Evolutionary conservation across 164 flowering plant genomes (phyloP).

Genomic region (Aristolochia contorta): DNA sequence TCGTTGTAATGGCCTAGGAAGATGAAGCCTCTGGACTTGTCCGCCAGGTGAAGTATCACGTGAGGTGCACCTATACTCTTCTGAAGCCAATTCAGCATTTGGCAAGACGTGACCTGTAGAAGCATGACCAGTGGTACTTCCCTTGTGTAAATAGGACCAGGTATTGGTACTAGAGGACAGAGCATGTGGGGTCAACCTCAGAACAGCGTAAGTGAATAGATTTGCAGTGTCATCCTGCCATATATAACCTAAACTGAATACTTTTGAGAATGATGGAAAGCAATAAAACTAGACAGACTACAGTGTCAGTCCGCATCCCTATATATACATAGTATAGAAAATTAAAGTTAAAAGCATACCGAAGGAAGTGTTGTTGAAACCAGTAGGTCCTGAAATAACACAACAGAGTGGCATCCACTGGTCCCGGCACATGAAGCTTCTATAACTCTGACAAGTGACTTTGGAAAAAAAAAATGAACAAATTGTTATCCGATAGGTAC

Average conservation of each 20-base stretch:
- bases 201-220: constrained; percentile 69
- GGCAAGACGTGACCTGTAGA: constrained; percentile 25
- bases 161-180: constrained; percentile 55
- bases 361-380: constrained; percentile 94
- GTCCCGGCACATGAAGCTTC: constrained; percentile 66
- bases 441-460: constrained; percentile 74
- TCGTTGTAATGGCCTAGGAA: constrained; percentile 64
- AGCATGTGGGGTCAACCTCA: constrained; percentile 69
- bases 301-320: no score
- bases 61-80: constrained; percentile 28
- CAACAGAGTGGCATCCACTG: constrained; percentile 55
- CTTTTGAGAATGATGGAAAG: no score
- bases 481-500: background rate
- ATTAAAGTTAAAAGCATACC: constrained; percentile 25
- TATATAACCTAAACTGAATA: no score
- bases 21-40: constrained; percentile 26
- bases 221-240: constrained; percentile 79
- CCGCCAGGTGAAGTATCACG: constrained; percentile 40
- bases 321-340: background rate
- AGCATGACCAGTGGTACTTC: constrained; percentile 33
- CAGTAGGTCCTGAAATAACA: constrained; percentile 85
- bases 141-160: constrained; percentile 83
- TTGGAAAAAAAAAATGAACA: constrained; percentile 21
- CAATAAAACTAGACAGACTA: no score
- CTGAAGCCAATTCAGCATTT: constrained; percentile 29